Percentiles rank a stretch among this genome's conserved stretches.
Evolutionary conservation across 371 early-diverging fungal genomes (phyloP).

Genomic region (Rhizopus delemar): DNA sequence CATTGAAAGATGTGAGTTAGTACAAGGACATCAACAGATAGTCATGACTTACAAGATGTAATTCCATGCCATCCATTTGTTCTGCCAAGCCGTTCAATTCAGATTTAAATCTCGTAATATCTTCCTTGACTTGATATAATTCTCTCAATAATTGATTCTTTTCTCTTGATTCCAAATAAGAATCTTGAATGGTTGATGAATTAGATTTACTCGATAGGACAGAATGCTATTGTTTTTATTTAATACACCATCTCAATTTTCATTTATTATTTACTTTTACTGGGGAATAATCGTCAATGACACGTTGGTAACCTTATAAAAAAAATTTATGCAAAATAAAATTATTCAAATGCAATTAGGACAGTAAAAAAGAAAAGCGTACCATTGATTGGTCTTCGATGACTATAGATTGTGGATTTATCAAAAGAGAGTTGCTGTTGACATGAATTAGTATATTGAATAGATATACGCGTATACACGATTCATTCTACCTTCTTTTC

Average conservation of each 20-base stretch:
- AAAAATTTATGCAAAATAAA: too few relatives aligned
- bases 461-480: background rate
- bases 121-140: conserved; percentile 51
- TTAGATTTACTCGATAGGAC: too few relatives aligned
- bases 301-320: background rate
- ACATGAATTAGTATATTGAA: background rate
- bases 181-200: too few relatives aligned
- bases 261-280: background rate
- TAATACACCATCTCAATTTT: too few relatives aligned
- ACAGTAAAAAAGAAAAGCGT: background rate
- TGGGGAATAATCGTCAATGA: background rate
- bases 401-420: background rate
- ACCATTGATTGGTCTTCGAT: background rate
- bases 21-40: conserved; percentile 1
- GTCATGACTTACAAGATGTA: conserved; percentile 50
- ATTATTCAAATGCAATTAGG: too few relatives aligned
- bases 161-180: conserved; percentile 18
- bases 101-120: conserved; percentile 52
- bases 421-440: background rate
- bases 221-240: too few relatives aligned
- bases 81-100: conserved; percentile 58
- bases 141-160: conserved; percentile 35
- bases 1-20: background rate
- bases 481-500: background rate
- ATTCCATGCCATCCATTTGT: conserved; percentile 60